Evolutionary conservation across 163 green algal genomes (phyloP).

Genomic region (Trebouxia gelatinosa): DNA sequence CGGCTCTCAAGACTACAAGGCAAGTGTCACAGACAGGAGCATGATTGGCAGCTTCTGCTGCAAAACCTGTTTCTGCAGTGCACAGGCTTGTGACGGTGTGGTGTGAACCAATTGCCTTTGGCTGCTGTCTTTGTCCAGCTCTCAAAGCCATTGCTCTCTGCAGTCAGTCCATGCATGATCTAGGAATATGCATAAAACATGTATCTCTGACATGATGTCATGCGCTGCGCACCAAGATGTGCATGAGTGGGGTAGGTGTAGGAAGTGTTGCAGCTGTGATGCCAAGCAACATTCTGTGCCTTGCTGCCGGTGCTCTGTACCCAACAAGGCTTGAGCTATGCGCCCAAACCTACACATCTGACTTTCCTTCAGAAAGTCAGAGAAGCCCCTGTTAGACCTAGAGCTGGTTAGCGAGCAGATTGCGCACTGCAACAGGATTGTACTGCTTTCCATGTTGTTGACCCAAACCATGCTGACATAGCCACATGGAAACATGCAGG

Average conservation of each 20-base stretch:
- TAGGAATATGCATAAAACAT: background rate
- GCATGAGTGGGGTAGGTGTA: too few species aligned
- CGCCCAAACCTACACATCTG: too few species aligned
- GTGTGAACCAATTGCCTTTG: background rate
- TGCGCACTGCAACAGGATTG: too few species aligned
- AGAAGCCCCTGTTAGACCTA: too few species aligned
- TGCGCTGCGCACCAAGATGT: too few species aligned
- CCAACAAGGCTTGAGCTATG: too few species aligned
- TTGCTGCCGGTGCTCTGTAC: too few species aligned
- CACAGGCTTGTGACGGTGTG: background rate
- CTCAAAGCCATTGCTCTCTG: background rate
- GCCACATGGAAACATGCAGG: too few species aligned
- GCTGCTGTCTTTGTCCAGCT: background rate
- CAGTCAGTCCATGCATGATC: background rate
- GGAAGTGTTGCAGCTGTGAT: too few species aligned
- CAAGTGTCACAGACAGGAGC: background rate
- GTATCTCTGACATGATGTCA: background rate
- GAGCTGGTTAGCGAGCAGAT: too few species aligned
- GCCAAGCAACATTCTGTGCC: too few species aligned
- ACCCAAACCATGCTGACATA: background rate
- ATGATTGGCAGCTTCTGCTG: background rate
- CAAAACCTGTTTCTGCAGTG: background rate
- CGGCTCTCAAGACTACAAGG: constrained; percentile 52
- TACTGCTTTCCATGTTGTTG: background rate
- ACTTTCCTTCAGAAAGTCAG: too few species aligned